Base-by-base conservation (phyloP, 495 filamentous ascomycete species). In the Friedmanniomyces endolithicus region DNA sequence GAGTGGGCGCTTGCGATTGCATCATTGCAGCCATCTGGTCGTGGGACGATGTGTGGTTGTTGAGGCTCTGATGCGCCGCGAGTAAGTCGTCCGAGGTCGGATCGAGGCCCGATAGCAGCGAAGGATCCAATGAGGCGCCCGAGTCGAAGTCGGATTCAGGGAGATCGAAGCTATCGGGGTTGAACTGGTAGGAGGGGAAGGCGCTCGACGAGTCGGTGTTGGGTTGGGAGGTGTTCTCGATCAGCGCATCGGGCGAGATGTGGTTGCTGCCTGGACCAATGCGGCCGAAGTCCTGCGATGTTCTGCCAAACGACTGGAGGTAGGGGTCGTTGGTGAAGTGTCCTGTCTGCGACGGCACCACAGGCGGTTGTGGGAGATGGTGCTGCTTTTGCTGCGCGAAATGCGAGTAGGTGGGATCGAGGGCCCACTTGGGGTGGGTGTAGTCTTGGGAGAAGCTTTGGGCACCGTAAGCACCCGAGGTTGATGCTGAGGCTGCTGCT, bases 1-100 rank as follows among this genome's bases (percentile, higher is more conserved):
- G 83, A 39, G 82, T 82, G 17, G 81, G 77, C 29, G 77, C 71
- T 64, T 85, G 85, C 14, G 82, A 75, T 33, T 82, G 80, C 47
- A 83, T 85, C 41, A 82, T 85, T 64, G 83, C 33, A 68, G 79
- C 81, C 69, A 86, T 77, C 52, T 70, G 63, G 60, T 67, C 72
- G 56, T 72, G 67, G 33, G 87, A 72, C 58, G 83, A 77, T 51
- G 77, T 77, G 33, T 82, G 82, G 47, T 83, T 78, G 56, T 83
- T 70, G 0, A 72, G 72, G 55, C 75, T 73, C 55, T 74, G 58
- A 43, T 62, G 63, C 29, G 52, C 43, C 50, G 61, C 58, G 44
- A 66, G 63, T 1, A 56, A 57, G 53, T 66, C 64, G 50, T 67
- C 43, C 2, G 61, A 44, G 27, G 53, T 52, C 48, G 46, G 24